Base-by-base conservation (phyloP, 2,329 filamentous ascomycete genomes). In the Colletotrichum sp. region DNA sequence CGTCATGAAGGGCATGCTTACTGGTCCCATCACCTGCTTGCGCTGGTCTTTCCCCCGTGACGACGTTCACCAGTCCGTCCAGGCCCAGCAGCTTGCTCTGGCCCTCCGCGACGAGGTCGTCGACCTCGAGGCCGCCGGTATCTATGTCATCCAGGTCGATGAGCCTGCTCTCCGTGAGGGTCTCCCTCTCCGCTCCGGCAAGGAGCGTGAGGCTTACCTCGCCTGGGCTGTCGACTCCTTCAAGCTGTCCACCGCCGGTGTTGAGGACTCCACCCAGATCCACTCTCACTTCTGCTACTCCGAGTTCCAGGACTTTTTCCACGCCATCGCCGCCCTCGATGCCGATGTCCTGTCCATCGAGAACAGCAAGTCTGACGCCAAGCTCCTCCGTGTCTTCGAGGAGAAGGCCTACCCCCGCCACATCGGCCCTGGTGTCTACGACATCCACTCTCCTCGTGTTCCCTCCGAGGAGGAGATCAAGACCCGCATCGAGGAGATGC, bases 261-360 rank as follows among this genome's bases (percentile, higher is more conserved):
- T 99, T 78, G 89, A 96, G 89, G 95, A 99, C 88, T 95, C 94
- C 76, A 99, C 97, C 81, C 97, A 99, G 92, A 98, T 99, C 87
- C 97, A 99, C 94, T 98, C 96, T 79, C 97, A 99, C 92, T 99
- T 99, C 95, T 99, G 97, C 89, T 99, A 99, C 94, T 99, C 97
- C 69, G 97, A 99, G 92, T 99, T 99, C 95, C 97, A 99, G 90
- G 97, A 99, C 92, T 99, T 99, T 93, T 99, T 99, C 96, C 95
- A 99, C 89, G 97, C 97, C 89, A 99, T 99, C 82, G 95, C 97
- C 80, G 96, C 97, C 78, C 94, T 99, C 79, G 97, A 99, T 86
- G 96, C 97, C 79, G 97, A 99, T 88, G 97, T 99, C 79, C 93
- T 99, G 83, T 98, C 95, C 85, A 99, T 99, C 82, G 97, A 99